These are phyloP conservation scores for Neurospora intermedia DNA, from an alignment of 495 filamentous ascomycete genomes.

Conservation along the genomic window DNA sequence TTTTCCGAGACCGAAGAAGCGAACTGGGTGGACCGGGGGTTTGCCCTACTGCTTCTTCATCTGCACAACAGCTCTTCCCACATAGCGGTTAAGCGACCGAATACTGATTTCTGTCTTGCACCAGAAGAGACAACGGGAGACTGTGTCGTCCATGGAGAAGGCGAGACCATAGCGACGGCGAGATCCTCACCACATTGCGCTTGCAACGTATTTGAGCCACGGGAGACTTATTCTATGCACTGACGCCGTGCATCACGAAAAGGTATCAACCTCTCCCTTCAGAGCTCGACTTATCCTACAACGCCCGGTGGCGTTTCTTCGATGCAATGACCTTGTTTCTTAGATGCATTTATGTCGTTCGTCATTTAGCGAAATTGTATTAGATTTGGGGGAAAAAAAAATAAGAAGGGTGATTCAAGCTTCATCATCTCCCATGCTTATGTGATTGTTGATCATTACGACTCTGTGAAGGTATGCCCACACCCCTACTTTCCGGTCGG, in stretches of 20 bases:
- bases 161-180: neutral
- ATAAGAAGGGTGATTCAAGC: neutral
- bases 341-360: neutral
- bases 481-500: neutral
- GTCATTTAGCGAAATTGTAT: neutral
- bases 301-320: neutral
- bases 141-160: neutral
- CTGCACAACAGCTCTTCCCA: neutral
- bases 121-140: neutral
- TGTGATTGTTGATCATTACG: neutral
- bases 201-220: neutral
- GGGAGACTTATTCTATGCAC: neutral
- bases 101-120: neutral
- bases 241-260: neutral
- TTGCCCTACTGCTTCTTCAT: neutral
- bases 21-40: neutral
- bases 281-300: neutral
- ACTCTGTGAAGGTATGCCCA: neutral
- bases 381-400: neutral
- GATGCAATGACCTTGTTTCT: neutral
- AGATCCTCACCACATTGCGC: neutral
- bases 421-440: neutral
- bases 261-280: neutral
- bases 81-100: neutral
- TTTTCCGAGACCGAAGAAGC: neutral